Percentiles rank a stretch among this genome's conserved stretches.
phyloP scores from a whole-genome alignment of 768 basidiomycete genomes.

The Pulveroboletus sp. region DNA sequence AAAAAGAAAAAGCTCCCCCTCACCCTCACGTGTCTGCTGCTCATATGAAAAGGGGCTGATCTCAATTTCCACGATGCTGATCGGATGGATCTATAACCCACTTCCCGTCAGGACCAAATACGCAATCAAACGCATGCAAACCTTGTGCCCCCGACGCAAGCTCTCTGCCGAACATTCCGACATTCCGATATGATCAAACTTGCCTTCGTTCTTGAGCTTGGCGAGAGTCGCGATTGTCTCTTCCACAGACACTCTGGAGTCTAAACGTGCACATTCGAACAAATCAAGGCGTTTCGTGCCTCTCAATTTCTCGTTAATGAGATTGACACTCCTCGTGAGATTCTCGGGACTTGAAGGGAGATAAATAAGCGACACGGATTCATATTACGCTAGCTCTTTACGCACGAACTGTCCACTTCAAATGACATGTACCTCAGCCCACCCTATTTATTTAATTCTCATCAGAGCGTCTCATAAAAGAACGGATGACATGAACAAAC shows the following conservation, averaged over 20 bases:
- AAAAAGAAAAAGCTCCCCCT: not conserved
- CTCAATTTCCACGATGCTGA: slow-evolving; percentile 64
- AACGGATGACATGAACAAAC: slow-evolving; percentile 14
- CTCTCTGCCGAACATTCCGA: slow-evolving; percentile 47
- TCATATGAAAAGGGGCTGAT: slow-evolving; percentile 57
- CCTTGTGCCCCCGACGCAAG: slow-evolving; percentile 36
- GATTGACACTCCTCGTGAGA: slow-evolving; percentile 43
- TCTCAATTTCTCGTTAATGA: slow-evolving; percentile 41
- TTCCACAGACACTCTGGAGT: slow-evolving; percentile 41
- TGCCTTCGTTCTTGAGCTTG: slow-evolving; percentile 25
- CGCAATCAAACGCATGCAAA: not conserved
- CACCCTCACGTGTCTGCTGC: slow-evolving; percentile 42
- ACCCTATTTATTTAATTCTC: not conserved
- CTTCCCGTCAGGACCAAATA: not conserved
- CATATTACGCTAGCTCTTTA: slow-evolving; percentile 18
- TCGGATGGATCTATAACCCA: slow-evolving; percentile 41
- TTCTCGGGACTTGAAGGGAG: slow-evolving; percentile 30
- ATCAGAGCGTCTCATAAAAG: not conserved
- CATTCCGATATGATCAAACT: slow-evolving; percentile 51
- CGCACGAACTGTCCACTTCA: slow-evolving; percentile 22
- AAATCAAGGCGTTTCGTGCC: slow-evolving; percentile 55
- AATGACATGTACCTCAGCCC: not conserved
- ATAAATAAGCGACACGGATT: not conserved
- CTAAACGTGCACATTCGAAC: slow-evolving; percentile 50
- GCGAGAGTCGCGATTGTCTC: slow-evolving; percentile 39